phyloP scores from a whole-genome alignment of 345 rosid genomes.

The Populus euphratica region DNA sequence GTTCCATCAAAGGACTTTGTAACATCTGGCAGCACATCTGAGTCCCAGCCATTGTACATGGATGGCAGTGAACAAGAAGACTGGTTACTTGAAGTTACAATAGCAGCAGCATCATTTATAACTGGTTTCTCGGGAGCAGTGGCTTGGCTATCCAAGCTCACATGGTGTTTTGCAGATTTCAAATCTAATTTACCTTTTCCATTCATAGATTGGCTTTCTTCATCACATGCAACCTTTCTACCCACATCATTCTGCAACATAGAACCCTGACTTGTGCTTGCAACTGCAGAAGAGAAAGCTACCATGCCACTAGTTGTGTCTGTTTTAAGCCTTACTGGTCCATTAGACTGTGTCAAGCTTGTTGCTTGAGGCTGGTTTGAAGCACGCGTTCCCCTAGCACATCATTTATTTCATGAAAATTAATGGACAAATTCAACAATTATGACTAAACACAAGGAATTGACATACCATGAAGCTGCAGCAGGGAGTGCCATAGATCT shows the following conservation, averaged over 20 bases:
- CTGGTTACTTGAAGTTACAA: constrained; percentile 7
- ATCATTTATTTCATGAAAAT: constrained; percentile 13
- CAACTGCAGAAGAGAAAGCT: constrained; percentile 44
- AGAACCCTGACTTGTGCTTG: constrained; percentile 35
- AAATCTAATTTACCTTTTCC: constrained; percentile 23
- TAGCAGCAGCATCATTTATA: constrained; percentile 1
- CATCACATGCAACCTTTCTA: constrained; percentile 22
- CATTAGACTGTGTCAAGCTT: constrained; percentile 43
- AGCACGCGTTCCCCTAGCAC: constrained; percentile 56
- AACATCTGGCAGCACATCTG: constrained; percentile 3
- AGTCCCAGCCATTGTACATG: constrained; percentile 15
- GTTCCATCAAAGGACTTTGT: not conserved
- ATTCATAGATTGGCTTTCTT: constrained; percentile 13
- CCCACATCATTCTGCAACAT: constrained; percentile 8
- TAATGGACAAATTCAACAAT: constrained; percentile 2
- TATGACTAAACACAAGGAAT: not conserved
- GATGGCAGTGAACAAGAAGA: constrained; percentile 9
- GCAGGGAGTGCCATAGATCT: constrained; percentile 71
- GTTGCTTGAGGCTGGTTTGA: constrained; percentile 43
- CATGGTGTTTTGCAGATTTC: constrained; percentile 12
- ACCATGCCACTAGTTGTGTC: constrained; percentile 32
- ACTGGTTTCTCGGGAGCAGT: constrained; percentile 15
- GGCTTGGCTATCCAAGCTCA: constrained; percentile 2
- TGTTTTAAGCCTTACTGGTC: constrained; percentile 45
- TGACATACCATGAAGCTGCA: constrained; percentile 77